phyloP scores from a whole-genome alignment of 1,284 basidiomycete genomes.

The Cystobasidium slooffiae region DNA sequence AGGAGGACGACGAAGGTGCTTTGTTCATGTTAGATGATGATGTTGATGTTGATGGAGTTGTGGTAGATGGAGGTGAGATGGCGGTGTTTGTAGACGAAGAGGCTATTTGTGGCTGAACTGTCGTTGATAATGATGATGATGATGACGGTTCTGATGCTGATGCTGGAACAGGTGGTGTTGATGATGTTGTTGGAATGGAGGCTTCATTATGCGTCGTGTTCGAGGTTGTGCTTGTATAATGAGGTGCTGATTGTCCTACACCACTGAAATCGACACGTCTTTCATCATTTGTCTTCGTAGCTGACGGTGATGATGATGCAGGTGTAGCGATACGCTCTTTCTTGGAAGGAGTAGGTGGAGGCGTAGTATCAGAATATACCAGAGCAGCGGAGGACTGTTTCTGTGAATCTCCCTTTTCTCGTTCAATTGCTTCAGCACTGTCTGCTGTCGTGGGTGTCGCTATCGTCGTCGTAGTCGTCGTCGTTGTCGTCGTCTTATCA shows the following conservation, averaged over 20 bases:
- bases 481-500: neutral
- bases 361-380: neutral
- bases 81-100: neutral
- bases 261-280: no score
- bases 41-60: neutral
- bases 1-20: slow-evolving; percentile 56
- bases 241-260: no score
- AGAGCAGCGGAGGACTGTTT: neutral
- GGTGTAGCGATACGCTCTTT: neutral
- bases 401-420: neutral
- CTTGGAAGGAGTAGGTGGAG: neutral
- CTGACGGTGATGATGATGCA: neutral
- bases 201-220: no score
- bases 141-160: neutral
- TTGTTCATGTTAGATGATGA: neutral
- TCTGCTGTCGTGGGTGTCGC: neutral
- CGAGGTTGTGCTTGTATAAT: no score
- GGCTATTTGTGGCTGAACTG: no score
- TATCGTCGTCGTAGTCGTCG: neutral
- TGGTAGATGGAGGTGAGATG: neutral
- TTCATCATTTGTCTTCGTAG: no score
- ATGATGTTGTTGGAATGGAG: no score
- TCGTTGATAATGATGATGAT: neutral
- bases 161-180: neutral
- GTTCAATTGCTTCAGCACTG: neutral